Conservation (phyloP, 345 rosid genomes). For the Jatropha curcas region DNA sequence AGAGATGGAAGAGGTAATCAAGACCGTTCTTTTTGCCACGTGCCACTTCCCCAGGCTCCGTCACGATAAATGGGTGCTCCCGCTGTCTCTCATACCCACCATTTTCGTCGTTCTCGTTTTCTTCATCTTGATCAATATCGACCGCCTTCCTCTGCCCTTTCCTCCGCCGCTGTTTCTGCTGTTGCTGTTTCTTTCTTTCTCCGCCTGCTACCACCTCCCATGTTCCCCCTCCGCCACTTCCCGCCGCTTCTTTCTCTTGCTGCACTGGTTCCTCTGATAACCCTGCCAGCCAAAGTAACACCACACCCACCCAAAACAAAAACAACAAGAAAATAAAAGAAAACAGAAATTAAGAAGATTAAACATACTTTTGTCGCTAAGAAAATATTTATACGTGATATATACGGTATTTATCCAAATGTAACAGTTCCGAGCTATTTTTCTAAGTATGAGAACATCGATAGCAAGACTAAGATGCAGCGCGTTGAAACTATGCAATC, state of each 20-base stretch:
- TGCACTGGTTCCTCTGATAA: constrained; percentile 84
- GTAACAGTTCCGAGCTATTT: not conserved
- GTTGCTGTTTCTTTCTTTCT: constrained; percentile 25
- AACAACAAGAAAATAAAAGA: not conserved
- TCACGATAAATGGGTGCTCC: constrained; percentile 98
- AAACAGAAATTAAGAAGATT: not conserved
- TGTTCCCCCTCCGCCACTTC: constrained; percentile 53
- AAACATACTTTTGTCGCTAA: not conserved
- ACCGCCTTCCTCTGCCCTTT: constrained; percentile 43
- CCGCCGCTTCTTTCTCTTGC: constrained; percentile 66
- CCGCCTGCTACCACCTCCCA: constrained; percentile 46
- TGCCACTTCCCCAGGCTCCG: constrained; percentile 99
- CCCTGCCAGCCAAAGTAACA: too few relatives aligned
- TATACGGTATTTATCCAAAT: not conserved
- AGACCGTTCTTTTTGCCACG: constrained; percentile 99
- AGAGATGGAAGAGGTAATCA: constrained; percentile 95
- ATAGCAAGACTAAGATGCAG: too few relatives aligned
- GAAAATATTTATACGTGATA: not conserved
- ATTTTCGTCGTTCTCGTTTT: constrained; percentile 48
- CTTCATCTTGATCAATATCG: constrained; percentile 47
- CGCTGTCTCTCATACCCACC: constrained; percentile 74
- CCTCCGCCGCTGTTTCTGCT: constrained; percentile 42
- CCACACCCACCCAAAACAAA: not conserved
- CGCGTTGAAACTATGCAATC: too few relatives aligned
- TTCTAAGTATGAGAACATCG: not conserved